Evolutionary conservation across 768 basidiomycete genomes (phyloP), one percentile per base, ranked within the genome.

Genomic region (Amyloporia xantha): DNA sequence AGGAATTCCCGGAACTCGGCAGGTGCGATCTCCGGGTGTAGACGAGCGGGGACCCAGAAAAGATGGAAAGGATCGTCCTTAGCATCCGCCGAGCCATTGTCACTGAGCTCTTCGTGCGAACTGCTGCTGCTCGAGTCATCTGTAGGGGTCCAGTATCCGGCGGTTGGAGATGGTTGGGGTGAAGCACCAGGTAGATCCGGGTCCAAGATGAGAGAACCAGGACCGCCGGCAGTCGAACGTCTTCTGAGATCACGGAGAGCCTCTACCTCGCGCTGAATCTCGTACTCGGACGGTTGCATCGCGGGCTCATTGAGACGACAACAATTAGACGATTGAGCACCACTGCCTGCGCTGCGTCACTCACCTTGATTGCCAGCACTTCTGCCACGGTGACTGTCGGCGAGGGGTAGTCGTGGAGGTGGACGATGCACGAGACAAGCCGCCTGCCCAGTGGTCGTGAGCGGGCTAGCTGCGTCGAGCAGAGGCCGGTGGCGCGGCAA

Each of bases 11-110:
- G 81, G 67, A 99, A 99, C 66, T 98, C 93, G 41, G 83, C 86
- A 20, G 96, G 96, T 0, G 94, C 95, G 61, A 99, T 89, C 72
- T 99, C 96, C 25, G 96, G 96, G 64, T 98, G 96, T 28, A 97
- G 74, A 50, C 86, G 81, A 13, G 96, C 96, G 46, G 96, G 96
- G 24, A 99, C 92, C 96, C 96, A 99, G 75, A 98, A 98, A 55
- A 97, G 80, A 66, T 91, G 87, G 59, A 84, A 83, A 2, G 89
- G 85, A 69, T 95, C 90, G 58, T 89, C 83, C 33, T 76, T 65
- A 19, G 59, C 61, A 67, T 56, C 68, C 41, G 65, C 69, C 15
- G 59, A 46, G 15, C 47, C 51, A n/a, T 47, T 36, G 55, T 70
- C 71, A 49, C 69, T 69, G 21, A 69, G 67, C 52, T 77, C 77